Evolutionary conservation across 352 stramenopile species (phyloP).

Genomic region (Elongisporangium undulatum): DNA sequence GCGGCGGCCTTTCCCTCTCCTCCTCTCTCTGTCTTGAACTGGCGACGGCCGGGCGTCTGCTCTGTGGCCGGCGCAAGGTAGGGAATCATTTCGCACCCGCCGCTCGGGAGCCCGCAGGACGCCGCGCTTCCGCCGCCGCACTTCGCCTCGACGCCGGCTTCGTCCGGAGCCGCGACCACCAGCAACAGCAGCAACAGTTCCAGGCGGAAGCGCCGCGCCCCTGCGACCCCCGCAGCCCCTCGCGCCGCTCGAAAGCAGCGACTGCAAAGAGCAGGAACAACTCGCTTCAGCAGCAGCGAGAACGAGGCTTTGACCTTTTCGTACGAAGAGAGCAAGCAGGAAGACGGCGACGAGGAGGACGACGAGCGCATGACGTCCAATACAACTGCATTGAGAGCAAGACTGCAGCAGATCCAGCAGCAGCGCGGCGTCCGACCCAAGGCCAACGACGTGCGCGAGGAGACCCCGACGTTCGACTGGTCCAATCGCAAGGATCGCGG

Average conservation of each 20-base stretch:
- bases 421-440: constrained; percentile 6
- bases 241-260: not conserved
- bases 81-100: not conserved
- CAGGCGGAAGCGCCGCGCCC: not conserved
- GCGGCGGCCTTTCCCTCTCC: not conserved
- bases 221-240: not conserved
- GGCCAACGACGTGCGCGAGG: constrained; percentile 5
- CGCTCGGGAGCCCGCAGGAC: not conserved
- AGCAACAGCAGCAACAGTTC: not conserved
- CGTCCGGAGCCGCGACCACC: not conserved
- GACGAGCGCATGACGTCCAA: not conserved
- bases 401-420: constrained; percentile 3
- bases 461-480: constrained; percentile 6
- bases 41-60: not conserved
- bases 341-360: constrained; percentile 1
- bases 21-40: not conserved
- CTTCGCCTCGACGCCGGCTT: not conserved
- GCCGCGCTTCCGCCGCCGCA: not conserved
- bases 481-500: not conserved
- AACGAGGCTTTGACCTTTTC: constrained; percentile 16
- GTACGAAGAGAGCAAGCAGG: constrained; percentile 11
- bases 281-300: constrained; percentile 1
- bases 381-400: constrained; percentile 1
- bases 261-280: not conserved
- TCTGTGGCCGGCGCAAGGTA: not conserved